Conservation (phyloP, 441 rosid genomes). For the Cnidoscolus chayamansa region DNA sequence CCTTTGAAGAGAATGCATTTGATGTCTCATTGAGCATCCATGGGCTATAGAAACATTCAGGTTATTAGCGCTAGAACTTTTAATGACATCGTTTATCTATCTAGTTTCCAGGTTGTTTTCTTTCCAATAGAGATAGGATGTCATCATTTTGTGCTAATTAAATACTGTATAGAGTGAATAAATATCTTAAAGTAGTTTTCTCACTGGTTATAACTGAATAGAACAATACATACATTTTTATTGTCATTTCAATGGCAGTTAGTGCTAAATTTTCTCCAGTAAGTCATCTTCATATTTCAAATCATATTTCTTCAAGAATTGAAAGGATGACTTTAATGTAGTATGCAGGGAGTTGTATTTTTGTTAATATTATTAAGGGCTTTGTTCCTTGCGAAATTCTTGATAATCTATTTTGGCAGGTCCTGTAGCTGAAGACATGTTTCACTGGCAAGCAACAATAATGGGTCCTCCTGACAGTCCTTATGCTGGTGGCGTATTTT, state of each 20-base stretch:
- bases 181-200: background rate
- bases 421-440: conserved; percentile 77
- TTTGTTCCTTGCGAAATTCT: background rate
- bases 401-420: conserved; percentile 31
- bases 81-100: background rate
- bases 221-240: background rate
- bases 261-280: background rate
- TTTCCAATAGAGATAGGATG: background rate
- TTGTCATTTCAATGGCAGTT: background rate
- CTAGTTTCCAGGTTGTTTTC: background rate
- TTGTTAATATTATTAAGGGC: background rate
- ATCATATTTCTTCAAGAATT: background rate
- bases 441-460: conserved; percentile 80
- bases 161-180: background rate
- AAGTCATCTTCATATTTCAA: background rate
- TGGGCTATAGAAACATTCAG: background rate
- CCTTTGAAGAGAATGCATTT: background rate
- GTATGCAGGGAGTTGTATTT: background rate
- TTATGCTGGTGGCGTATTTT: conserved; percentile 68
- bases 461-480: conserved; percentile 83
- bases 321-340: background rate
- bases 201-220: background rate
- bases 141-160: background rate
- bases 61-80: background rate
- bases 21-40: background rate